A percentile compares a stretch with the other conserved stretches of the same genome.
Conservation (phyloP, 805 yeast genomes). For the Suhomyces vadensis region DNA sequence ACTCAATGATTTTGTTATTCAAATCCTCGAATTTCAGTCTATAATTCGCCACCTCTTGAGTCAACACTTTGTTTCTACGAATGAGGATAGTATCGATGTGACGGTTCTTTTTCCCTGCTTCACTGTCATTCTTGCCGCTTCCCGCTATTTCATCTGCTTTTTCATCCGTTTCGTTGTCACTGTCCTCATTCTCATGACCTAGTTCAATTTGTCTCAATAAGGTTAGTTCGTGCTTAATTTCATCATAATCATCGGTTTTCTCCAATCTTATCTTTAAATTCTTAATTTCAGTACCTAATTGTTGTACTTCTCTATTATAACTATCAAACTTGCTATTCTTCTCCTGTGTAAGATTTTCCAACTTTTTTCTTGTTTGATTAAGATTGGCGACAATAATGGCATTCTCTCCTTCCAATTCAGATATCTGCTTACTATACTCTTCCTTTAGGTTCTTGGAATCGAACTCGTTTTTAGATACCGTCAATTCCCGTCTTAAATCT, state of each 20-base stretch:
- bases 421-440: slow-evolving; percentile 45
- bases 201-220: slow-evolving; percentile 75
- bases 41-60: slow-evolving; percentile 64
- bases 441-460: slow-evolving; percentile 42
- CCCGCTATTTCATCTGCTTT: too few species aligned
- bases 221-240: slow-evolving; percentile 71
- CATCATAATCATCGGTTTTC: slow-evolving; percentile 70
- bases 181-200: slow-evolving; percentile 48
- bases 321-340: slow-evolving; percentile 36
- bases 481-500: slow-evolving; percentile 65
- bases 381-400: slow-evolving; percentile 58
- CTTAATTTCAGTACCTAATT: slow-evolving; percentile 51
- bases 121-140: slow-evolving; percentile 27
- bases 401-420: slow-evolving; percentile 69
- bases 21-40: slow-evolving; percentile 60
- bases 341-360: slow-evolving; percentile 22
- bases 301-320: slow-evolving; percentile 46
- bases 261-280: slow-evolving; percentile 50
- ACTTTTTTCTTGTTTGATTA: slow-evolving; percentile 46
- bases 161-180: slow-evolving; percentile 25
- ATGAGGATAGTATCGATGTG: slow-evolving; percentile 60
- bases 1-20: slow-evolving; percentile 35
- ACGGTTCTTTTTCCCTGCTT: slow-evolving; percentile 20
- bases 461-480: slow-evolving; percentile 51
- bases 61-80: slow-evolving; percentile 70